Evolutionary conservation across 2,329 filamentous ascomycete species (phyloP), one percentile per base, ranked within the genome.

Genomic region (Ceratocystiopsis minuta): DNA sequence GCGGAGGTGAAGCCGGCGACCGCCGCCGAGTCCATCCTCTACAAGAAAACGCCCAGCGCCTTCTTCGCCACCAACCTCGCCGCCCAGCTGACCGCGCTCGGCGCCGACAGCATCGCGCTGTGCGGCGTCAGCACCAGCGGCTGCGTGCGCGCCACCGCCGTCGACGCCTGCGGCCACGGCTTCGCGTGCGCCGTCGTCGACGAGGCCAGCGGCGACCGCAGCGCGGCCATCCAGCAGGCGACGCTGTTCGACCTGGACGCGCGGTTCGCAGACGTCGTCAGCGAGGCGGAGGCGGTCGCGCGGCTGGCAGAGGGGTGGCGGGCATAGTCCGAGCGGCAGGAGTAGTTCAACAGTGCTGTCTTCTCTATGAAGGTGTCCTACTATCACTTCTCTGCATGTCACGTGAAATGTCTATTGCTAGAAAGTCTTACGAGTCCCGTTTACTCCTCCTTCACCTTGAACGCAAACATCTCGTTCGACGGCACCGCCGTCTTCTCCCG

Each of bases 381-480:
- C n/a, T n/a, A n/a, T 20, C 7, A 20, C 7, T 20, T 20, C 20
- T 20, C 7, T 20, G 20, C 4, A 4, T 20, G 7, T 20, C 7
- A 4, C 20, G 4, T 20, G 20, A 7, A 4, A 4, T 20, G 20
- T 20, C 4, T n/a, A 20, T 20, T 20, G 4, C 7, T 20, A 4
- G 20, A 20, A n/a, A n/a, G n/a, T n/a, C n/a, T n/a, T n/a, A n/a
- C n/a, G n/a, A n/a, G n/a, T 20, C 7, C 20, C 7, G 7, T 20
- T 7, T 20, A 20, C 20, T 4, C 39, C 24, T 16, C 24, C 24
- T 34, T 45, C 12, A 55, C 34, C 2, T 24, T 39, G 35, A 47
- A 62, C 9, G 40, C 48, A 24, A 65, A 66, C 71, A 82, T 72
- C 43, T 48, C 51, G 52, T 82, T 82, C 51, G 52, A 75, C 53